Percentiles rank a stretch among this genome's conserved stretches.
These are phyloP conservation scores for Apium graveolens DNA, from an alignment of 129 eudicot species.

Conservation along the genomic window DNA sequence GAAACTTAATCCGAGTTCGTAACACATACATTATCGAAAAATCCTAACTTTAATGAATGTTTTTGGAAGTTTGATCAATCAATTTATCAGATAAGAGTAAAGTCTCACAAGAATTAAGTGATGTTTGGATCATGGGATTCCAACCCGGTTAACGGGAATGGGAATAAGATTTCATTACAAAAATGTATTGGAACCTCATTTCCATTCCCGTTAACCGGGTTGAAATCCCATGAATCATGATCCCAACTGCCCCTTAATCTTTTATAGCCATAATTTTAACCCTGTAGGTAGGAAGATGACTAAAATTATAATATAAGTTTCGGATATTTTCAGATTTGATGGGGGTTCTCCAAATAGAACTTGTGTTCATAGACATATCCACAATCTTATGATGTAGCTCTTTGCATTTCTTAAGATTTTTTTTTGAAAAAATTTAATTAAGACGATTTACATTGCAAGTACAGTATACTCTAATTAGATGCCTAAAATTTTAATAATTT, in stretches of 20 bases:
- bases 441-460: too few relatives aligned
- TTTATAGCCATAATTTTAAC: not conserved
- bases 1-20: not conserved
- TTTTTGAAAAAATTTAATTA: too few relatives aligned
- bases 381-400: not conserved
- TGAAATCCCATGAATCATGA: too few relatives aligned
- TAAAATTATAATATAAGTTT: not conserved
- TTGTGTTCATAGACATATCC: not conserved
- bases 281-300: not conserved
- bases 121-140: too few relatives aligned
- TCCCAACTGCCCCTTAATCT: too few relatives aligned
- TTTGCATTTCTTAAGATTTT: not conserved
- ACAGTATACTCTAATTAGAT: too few relatives aligned
- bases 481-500: too few relatives aligned
- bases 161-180: too few relatives aligned
- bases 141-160: too few relatives aligned
- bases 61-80: not conserved
- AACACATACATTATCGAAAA: not conserved
- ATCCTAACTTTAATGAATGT: not conserved
- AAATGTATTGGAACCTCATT: too few relatives aligned
- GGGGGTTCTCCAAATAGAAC: not conserved
- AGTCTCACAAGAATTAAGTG: not conserved
- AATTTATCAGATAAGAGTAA: not conserved
- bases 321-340: not conserved
- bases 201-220: too few relatives aligned